Conservation (phyloP, 176 grass and related monocot species). For the Avena atlantica region DNA sequence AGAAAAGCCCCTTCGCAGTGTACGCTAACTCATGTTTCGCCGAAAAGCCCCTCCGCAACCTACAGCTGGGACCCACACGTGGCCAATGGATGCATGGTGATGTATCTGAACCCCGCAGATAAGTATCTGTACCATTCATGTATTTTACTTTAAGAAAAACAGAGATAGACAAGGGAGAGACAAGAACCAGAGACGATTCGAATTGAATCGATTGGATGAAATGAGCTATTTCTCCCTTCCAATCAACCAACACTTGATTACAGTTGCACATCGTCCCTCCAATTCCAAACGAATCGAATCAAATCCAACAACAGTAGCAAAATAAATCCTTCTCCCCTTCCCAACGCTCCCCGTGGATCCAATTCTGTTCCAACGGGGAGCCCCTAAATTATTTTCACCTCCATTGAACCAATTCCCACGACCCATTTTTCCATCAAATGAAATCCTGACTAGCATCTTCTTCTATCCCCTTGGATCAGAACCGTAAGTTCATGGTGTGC, state of each 20-base stretch:
- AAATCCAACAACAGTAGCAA: conserved; percentile 34
- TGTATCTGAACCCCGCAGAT: too few species aligned
- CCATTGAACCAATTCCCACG: conserved; percentile 51
- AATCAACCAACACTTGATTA: conserved; percentile 36
- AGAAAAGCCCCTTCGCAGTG: too few species aligned
- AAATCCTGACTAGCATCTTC: neutral
- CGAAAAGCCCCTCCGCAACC: too few species aligned
- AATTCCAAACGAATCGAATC: conserved; percentile 37
- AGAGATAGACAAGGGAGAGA: too few species aligned
- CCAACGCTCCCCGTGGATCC: conserved; percentile 39
- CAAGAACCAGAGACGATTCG: too few species aligned
- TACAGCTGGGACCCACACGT: too few species aligned
- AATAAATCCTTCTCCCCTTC: conserved; percentile 14
- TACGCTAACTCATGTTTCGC: too few species aligned
- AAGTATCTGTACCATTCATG: too few species aligned
- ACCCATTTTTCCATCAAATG: neutral
- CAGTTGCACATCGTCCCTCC: conserved; percentile 46
- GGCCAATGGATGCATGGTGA: too few species aligned
- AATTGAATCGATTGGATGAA: conserved; percentile 40
- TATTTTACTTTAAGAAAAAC: too few species aligned
- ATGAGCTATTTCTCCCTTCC: conserved; percentile 30
- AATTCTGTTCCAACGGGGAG: conserved; percentile 42
- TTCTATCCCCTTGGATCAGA: conserved; percentile 34
- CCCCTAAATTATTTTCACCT: conserved; percentile 45
- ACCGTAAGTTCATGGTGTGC: conserved; percentile 65